Evolutionary conservation across 1,139 yeast genomes (phyloP).

Genomic region (Pichia sorboxylosa): DNA sequence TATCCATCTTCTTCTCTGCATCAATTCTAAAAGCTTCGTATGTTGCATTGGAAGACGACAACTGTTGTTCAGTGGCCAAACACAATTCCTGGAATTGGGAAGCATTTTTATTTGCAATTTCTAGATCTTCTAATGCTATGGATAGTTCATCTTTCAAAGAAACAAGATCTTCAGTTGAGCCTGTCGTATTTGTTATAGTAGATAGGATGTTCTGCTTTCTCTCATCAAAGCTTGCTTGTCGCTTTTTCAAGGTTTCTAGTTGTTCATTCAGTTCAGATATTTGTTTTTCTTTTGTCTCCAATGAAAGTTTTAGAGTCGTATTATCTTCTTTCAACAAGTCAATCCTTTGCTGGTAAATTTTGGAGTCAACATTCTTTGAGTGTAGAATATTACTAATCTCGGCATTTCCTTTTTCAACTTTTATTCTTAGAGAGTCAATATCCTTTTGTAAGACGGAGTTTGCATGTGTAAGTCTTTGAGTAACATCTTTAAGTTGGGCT

Average conservation of each 20-base stretch:
- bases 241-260: slow-evolving; percentile 17
- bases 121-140: slow-evolving; percentile 34
- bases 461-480: slow-evolving; percentile 38
- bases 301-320: slow-evolving; percentile 29
- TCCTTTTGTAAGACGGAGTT: slow-evolving; percentile 43
- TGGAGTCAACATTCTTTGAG: slow-evolving; percentile 46
- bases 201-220: slow-evolving; percentile 29
- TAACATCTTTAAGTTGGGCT: slow-evolving; percentile 36
- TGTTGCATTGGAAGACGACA: slow-evolving; percentile 29
- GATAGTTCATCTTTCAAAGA: slow-evolving; percentile 30
- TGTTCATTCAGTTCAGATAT: slow-evolving; percentile 23
- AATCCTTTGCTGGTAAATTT: slow-evolving; percentile 55
- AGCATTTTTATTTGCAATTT: slow-evolving; percentile 35
- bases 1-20: slow-evolving; percentile 14
- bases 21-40: slow-evolving; percentile 31
- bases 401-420: slow-evolving; percentile 39
- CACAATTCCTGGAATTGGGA: slow-evolving; percentile 41
- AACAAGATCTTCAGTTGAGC: slow-evolving; percentile 26
- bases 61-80: slow-evolving; percentile 37
- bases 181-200: slow-evolving; percentile 23
- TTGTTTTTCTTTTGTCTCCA: slow-evolving; percentile 31
- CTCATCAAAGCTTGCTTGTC: slow-evolving; percentile 23
- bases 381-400: slow-evolving; percentile 34
- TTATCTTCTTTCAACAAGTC: slow-evolving; percentile 45
- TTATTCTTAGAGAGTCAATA: slow-evolving; percentile 29